phyloP scores from a whole-genome alignment of 2,329 filamentous ascomycete species.

The Mycosphaerella sp. region DNA sequence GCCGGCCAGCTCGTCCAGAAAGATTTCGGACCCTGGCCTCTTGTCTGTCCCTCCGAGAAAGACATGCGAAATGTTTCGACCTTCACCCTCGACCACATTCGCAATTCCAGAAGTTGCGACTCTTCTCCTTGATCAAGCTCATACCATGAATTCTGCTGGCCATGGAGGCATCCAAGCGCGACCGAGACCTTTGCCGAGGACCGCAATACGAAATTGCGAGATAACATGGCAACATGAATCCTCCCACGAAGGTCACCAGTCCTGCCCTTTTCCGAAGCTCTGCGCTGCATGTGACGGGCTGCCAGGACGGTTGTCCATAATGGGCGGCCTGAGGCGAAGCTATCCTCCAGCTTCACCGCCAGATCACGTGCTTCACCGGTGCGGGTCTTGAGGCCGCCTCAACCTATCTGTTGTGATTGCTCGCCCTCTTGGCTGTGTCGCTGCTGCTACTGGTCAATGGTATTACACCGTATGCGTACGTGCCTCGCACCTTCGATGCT shows the following conservation, averaged over 20 bases:
- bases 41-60: too few species aligned
- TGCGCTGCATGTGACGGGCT: background rate
- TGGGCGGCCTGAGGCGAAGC: conserved; percentile 4
- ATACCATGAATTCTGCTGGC: too few species aligned
- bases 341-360: background rate
- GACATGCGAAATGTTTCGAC: too few species aligned
- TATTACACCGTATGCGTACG: background rate
- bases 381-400: conserved; percentile 1
- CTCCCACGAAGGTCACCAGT: background rate
- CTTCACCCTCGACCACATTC: too few species aligned
- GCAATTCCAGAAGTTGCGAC: too few species aligned
- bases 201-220: too few species aligned
- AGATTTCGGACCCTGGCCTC: too few species aligned
- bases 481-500: background rate
- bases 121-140: too few species aligned
- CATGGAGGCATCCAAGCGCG: too few species aligned
- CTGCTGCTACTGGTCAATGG: background rate
- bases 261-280: background rate
- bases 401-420: background rate
- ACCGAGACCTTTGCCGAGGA: too few species aligned
- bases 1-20: too few species aligned
- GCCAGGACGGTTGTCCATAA: background rate
- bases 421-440: background rate
- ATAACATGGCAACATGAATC: too few species aligned
- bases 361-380: conserved; percentile 7